A percentile compares a stretch with the other conserved stretches of the same genome.
These are phyloP conservation scores for Mucor irregularis DNA, from an alignment of 371 early-diverging fungal species.

Conservation along the genomic window DNA sequence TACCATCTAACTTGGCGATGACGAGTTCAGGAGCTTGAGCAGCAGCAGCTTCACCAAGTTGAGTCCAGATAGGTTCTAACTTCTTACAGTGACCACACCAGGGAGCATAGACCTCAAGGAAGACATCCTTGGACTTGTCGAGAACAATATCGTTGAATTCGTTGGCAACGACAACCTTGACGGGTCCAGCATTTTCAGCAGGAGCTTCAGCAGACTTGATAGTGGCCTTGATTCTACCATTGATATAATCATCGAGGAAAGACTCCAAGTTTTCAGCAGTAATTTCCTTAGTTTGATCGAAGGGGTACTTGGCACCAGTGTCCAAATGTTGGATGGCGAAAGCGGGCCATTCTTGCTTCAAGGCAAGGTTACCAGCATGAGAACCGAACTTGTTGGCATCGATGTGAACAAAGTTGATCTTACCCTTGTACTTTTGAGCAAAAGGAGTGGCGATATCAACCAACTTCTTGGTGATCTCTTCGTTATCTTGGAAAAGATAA, in stretches of 20 bases:
- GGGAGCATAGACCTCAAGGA: slow-evolving; percentile 93
- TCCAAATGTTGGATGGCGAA: slow-evolving; percentile 83
- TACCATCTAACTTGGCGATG: slow-evolving; percentile 96
- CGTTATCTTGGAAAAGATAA: slow-evolving; percentile 78
- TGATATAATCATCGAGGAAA: slow-evolving; percentile 68
- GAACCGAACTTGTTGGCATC: slow-evolving; percentile 83
- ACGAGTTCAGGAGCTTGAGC: slow-evolving; percentile 55
- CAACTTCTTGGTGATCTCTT: slow-evolving; percentile 58
- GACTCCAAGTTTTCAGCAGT: slow-evolving; percentile 54
- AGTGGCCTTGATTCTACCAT: slow-evolving; percentile 73
- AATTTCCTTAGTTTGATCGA: slow-evolving; percentile 67
- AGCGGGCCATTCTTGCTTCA: slow-evolving; percentile 90
- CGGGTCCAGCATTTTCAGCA: slow-evolving; percentile 81
- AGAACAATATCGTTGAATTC: slow-evolving; percentile 79
- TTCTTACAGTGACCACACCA: slow-evolving; percentile 95
- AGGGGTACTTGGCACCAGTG: slow-evolving; percentile 78
- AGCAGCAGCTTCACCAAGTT: slow-evolving; percentile 58
- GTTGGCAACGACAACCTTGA: slow-evolving; percentile 87
- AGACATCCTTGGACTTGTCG: slow-evolving; percentile 88
- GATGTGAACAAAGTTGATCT: slow-evolving; percentile 84
- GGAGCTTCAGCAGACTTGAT: slow-evolving; percentile 87
- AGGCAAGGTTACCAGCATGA: slow-evolving; percentile 82
- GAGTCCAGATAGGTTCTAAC: slow-evolving; percentile 82
- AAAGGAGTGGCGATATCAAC: slow-evolving; percentile 61
- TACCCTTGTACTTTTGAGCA: slow-evolving; percentile 87